phyloP scores from a whole-genome alignment of 306 rosid genomes.

The Mucuna pruriens region DNA sequence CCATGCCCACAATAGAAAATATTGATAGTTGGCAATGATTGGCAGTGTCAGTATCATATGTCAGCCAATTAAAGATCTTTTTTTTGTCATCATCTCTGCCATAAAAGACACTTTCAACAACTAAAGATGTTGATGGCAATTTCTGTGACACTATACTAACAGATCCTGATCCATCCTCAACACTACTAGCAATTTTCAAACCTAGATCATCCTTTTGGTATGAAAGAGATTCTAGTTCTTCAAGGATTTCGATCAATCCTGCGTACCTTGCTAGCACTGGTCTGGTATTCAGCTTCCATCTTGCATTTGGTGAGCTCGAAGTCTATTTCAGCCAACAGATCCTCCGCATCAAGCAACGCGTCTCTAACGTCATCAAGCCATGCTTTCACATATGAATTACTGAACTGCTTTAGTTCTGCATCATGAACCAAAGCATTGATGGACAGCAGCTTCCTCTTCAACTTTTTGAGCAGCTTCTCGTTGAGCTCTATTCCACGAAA shows the following conservation, averaged over 20 bases:
- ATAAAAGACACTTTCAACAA: not conserved
- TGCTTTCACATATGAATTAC: not conserved
- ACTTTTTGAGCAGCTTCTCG: not conserved
- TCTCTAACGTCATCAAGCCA: not conserved
- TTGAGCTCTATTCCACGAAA: not conserved
- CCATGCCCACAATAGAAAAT: not conserved
- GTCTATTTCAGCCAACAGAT: not conserved
- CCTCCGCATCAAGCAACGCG: not conserved
- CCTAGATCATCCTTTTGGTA: not conserved
- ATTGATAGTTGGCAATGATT: not conserved
- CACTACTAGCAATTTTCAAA: not conserved
- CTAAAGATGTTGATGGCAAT: not conserved
- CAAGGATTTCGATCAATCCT: not conserved
- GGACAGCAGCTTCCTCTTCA: not conserved
- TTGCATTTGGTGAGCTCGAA: not conserved
- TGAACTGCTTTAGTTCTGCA: not conserved
- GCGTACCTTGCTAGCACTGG: not conserved
- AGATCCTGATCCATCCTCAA: not conserved
- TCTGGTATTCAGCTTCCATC: not conserved
- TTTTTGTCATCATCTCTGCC: not conserved
- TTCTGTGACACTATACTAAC: not conserved
- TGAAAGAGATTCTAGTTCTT: not conserved
- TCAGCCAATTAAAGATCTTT: not conserved
- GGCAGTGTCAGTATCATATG: no score
- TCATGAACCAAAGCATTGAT: not conserved